Conservation (phyloP, 1,284 basidiomycete genomes). For the Cutaneotrichosporon spelunceum region DNA sequence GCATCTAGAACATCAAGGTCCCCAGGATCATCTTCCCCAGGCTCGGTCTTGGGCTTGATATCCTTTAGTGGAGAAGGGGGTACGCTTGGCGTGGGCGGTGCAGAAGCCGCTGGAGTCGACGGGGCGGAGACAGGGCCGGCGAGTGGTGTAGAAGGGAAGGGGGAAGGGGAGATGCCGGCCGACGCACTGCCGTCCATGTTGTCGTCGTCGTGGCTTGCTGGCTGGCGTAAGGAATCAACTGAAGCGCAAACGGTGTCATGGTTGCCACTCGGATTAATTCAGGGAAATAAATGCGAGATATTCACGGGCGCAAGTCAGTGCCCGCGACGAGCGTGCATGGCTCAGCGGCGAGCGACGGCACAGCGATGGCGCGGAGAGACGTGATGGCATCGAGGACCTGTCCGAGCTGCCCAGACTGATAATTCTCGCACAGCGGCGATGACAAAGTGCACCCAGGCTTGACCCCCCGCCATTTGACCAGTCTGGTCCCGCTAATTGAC, state of each 20-base stretch:
- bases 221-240: slow-evolving; percentile 1
- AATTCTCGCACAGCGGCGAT: too few relatives aligned
- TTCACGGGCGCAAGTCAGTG: not conserved
- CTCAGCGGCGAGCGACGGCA: not conserved
- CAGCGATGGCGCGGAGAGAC: not conserved
- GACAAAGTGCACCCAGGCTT: not conserved
- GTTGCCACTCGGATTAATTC: slow-evolving; percentile 5
- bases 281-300: not conserved
- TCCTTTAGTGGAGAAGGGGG: not conserved
- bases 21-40: not conserved
- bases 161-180: not conserved
- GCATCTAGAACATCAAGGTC: not conserved
- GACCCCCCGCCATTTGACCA: too few relatives aligned
- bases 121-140: not conserved
- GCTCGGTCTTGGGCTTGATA: not conserved
- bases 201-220: not conserved
- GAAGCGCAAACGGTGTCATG: not conserved
- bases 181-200: not conserved
- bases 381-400: not conserved
- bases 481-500: too few relatives aligned
- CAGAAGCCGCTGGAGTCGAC: not conserved
- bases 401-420: too few relatives aligned
- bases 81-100: not conserved
- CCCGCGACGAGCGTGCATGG: not conserved
- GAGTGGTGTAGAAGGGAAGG: not conserved